A percentile compares a stretch with the other conserved stretches of the same genome.
Evolutionary conservation across 441 rosid genomes (phyloP).

Genomic region (Euphorbia celastroides): DNA sequence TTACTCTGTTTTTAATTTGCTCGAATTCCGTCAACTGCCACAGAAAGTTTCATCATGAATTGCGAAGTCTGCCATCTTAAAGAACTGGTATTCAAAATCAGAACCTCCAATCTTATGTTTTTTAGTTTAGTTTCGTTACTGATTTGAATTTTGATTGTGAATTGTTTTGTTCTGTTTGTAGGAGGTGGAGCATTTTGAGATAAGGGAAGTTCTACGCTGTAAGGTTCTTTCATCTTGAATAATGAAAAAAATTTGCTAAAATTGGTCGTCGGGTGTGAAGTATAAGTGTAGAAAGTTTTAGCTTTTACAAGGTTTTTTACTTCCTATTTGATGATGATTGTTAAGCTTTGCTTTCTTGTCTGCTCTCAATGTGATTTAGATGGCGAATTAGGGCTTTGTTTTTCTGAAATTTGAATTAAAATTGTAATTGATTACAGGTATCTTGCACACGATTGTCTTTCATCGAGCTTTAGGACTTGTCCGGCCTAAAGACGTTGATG

Average conservation of each 20-base stretch:
- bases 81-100: slow-evolving; percentile 54
- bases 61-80: slow-evolving; percentile 95
- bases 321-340: not conserved
- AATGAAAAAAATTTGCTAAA: not conserved
- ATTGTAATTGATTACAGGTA: slow-evolving; percentile 43
- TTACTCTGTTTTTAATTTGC: not conserved
- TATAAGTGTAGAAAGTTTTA: not conserved
- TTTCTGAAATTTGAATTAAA: slow-evolving; percentile 8
- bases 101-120: not conserved
- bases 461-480: slow-evolving; percentile 90
- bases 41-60: slow-evolving; percentile 46
- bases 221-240: slow-evolving; percentile 25
- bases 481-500: slow-evolving; percentile 83
- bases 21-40: not conserved
- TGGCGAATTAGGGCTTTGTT: not conserved
- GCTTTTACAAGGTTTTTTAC: not conserved
- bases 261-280: not conserved
- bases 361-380: not conserved
- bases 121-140: not conserved
- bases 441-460: slow-evolving; percentile 80
- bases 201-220: slow-evolving; percentile 86
- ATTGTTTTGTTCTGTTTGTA: slow-evolving; percentile 15
- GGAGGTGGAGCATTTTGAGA: slow-evolving; percentile 87
- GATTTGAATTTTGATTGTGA: not conserved
- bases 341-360: not conserved